Conservation (phyloP, 1,139 yeast species). For the Arxiozyma telluris region DNA sequence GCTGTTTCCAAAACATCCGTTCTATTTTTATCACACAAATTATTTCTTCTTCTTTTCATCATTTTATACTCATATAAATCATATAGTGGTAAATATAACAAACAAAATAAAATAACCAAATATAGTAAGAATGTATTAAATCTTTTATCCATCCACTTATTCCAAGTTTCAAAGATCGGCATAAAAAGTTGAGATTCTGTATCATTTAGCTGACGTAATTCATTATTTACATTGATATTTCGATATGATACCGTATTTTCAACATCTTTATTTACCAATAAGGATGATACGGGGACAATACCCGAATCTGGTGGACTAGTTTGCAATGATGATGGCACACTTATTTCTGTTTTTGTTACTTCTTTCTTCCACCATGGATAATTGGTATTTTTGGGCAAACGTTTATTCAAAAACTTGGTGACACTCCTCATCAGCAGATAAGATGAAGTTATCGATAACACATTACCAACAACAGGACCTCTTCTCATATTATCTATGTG, state of each 20-base stretch:
- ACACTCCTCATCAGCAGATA: slow-evolving; percentile 12
- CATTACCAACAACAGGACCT: slow-evolving; percentile 11
- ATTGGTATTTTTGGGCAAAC: slow-evolving; percentile 10
- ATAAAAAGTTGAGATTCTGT: not conserved
- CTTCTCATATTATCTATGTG: slow-evolving; percentile 10
- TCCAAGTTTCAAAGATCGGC: not conserved
- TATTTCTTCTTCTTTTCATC: not conserved
- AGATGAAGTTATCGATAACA: slow-evolving; percentile 12
- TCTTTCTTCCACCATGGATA: not conserved
- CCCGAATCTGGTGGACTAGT: not conserved
- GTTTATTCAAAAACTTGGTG: slow-evolving; percentile 4
- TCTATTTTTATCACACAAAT: not conserved
- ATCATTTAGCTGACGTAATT: not conserved
- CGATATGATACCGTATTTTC: not conserved
- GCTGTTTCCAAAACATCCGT: too few relatives aligned
- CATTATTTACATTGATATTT: not conserved
- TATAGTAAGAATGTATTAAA: not conserved
- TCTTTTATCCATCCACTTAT: not conserved
- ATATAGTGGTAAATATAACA: not conserved
- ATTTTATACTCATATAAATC: not conserved
- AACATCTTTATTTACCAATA: not conserved
- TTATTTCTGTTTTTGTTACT: not conserved
- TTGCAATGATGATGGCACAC: not conserved
- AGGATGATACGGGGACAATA: not conserved
- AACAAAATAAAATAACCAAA: not conserved